Evolutionary conservation across 768 basidiomycete species (phyloP).

Genomic region (Boletus edulis): DNA sequence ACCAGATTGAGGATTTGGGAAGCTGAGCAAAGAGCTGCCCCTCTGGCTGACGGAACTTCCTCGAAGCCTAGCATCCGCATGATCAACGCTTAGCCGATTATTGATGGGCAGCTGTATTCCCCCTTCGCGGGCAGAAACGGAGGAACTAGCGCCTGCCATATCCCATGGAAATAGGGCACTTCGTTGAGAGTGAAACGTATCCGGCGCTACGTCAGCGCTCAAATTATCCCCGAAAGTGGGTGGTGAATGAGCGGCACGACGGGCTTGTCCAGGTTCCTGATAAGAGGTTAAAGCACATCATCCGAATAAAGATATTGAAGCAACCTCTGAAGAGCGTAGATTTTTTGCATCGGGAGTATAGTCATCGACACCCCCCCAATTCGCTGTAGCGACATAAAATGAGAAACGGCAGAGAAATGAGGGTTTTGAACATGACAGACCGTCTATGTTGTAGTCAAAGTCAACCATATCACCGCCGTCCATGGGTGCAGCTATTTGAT

Average conservation of each 20-base stretch:
- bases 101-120: constrained; percentile 34
- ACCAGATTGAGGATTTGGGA: constrained; percentile 39
- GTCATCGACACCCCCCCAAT: constrained; percentile 20
- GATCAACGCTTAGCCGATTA: constrained; percentile 48
- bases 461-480: constrained; percentile 16
- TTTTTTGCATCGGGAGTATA: constrained; percentile 18
- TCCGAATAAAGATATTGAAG: constrained; percentile 14
- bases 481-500: constrained; percentile 4
- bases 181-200: constrained; percentile 52
- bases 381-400: constrained; percentile 16
- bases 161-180: constrained; percentile 84
- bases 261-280: constrained; percentile 85
- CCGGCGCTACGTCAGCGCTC: constrained; percentile 42
- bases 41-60: constrained; percentile 54
- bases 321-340: constrained; percentile 63
- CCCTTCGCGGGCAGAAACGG: constrained; percentile 38
- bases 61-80: constrained; percentile 51
- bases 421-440: constrained; percentile 12
- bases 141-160: constrained; percentile 69
- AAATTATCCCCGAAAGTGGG: constrained; percentile 51
- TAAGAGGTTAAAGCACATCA: constrained; percentile 11
- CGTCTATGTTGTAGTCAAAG: constrained; percentile 23
- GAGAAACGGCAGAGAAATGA: not conserved
- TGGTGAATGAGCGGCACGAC: constrained; percentile 59
- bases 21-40: constrained; percentile 58